phyloP scores from a whole-genome alignment of 768 basidiomycete species.

The Naganishia antarctica region DNA sequence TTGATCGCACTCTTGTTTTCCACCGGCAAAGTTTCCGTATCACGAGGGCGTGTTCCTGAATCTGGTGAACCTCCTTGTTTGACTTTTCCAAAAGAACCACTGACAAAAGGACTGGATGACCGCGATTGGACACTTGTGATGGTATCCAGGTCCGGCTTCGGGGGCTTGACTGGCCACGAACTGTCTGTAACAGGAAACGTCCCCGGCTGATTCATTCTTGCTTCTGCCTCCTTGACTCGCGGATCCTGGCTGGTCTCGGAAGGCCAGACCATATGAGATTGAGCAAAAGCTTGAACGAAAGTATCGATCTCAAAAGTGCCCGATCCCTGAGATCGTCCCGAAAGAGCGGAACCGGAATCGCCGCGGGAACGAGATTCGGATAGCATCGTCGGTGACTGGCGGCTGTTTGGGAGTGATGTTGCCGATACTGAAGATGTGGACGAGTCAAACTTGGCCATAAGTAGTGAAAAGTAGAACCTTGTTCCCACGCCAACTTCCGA shows the following conservation, averaged over 20 bases:
- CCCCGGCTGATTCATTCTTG: slow-evolving; percentile 39
- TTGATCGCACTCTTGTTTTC: not conserved
- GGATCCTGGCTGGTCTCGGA: slow-evolving; percentile 30
- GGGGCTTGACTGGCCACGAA: slow-evolving; percentile 41
- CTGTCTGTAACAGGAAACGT: slow-evolving; percentile 45
- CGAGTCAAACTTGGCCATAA: slow-evolving; percentile 30
- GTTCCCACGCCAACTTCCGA: slow-evolving; percentile 65
- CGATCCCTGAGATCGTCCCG: slow-evolving; percentile 26
- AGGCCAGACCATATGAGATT: slow-evolving; percentile 37
- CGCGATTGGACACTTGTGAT: slow-evolving; percentile 22
- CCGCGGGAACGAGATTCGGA: not conserved
- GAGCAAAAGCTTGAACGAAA: slow-evolving; percentile 49
- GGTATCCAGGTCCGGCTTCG: slow-evolving; percentile 32
- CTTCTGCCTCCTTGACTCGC: slow-evolving; percentile 36
- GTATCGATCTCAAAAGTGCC: slow-evolving; percentile 48
- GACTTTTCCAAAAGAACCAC: too few relatives aligned
- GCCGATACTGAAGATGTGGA: slow-evolving; percentile 6
- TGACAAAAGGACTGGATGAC: not conserved
- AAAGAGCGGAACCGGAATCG: slow-evolving; percentile 22
- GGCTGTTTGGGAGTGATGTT: slow-evolving; percentile 14
- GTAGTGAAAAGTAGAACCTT: slow-evolving; percentile 62
- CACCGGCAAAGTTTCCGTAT: not conserved
- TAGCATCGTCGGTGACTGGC: not conserved
- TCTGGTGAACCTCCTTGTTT: too few relatives aligned
- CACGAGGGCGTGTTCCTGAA: too few relatives aligned